Evolutionary conservation across 2,329 filamentous ascomycete species (phyloP).

Genomic region (Cladorrhinum sp.): DNA sequence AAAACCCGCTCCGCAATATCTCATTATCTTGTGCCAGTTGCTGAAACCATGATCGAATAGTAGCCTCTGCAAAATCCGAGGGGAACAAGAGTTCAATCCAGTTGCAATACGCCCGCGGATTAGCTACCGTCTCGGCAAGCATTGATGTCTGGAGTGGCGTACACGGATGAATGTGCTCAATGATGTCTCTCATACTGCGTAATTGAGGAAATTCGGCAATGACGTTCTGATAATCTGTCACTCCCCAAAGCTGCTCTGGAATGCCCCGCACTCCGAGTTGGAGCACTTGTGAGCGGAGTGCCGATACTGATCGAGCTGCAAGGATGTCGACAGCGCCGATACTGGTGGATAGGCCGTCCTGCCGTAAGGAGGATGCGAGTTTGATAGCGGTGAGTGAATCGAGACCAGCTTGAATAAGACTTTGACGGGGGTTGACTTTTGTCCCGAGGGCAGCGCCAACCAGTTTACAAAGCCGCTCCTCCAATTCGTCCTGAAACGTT

Average conservation of each 20-base stretch:
- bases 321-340: conserved; percentile 62
- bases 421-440: conserved; percentile 28
- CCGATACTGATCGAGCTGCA: conserved; percentile 44
- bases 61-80: conserved; percentile 30
- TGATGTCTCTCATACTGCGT: conserved; percentile 35
- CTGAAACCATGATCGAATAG: conserved; percentile 49
- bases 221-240: not conserved
- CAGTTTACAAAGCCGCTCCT: conserved; percentile 35
- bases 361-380: conserved; percentile 62
- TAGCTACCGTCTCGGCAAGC: conserved; percentile 67
- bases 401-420: conserved; percentile 35
- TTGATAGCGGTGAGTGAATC: conserved; percentile 44
- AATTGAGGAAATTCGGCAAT: conserved; percentile 10
- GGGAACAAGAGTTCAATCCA: conserved; percentile 65
- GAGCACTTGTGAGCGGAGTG: conserved; percentile 23
- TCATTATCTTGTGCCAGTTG: conserved; percentile 55
- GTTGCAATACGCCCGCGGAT: conserved; percentile 70
- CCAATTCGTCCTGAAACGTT: conserved; percentile 31
- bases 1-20: conserved; percentile 72
- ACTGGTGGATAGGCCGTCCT: conserved; percentile 44
- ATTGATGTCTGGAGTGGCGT: conserved; percentile 76
- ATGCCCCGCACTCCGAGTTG: not conserved
- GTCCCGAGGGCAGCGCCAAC: conserved; percentile 30
- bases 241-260: not conserved
- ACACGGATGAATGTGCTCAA: conserved; percentile 56